Base-by-base conservation (phyloP, 257 asterid species). In the Forsythia suspensa region DNA sequence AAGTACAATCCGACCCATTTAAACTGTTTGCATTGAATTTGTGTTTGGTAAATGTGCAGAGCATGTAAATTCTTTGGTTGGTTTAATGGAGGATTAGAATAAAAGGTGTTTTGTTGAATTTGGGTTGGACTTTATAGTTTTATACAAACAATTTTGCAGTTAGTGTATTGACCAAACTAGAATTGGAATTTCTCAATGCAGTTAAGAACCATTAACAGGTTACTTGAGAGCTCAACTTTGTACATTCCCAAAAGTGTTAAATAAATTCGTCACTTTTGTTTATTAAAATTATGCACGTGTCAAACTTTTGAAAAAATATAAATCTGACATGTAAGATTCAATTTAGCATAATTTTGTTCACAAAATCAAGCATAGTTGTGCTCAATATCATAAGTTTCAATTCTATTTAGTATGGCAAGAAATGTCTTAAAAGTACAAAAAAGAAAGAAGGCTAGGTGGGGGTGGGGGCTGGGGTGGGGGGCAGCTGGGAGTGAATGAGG, bases 31-130 rank as follows among this genome's bases (percentile, higher is more conserved):
- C 34, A 29, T 29, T 29, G 34, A 29, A 29, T 48, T 74, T 66
- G 82, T 70, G 34, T 80, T 18, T 13, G 5, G 68, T 70, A 38
- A 59, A 72, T 68, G 75, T n/a, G 16, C 20, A 70, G 70, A 41
- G n/a, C 13, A 70, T 34, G 52, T 80, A 13, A 80, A 71, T 84
- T 84, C 81, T 24, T n/a, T 73, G 76, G 82, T 80, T 69, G 83
- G 84, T 81, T 81, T 59, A 63, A 72, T 65, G 76, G 38, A 71
- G 76, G 87, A 76, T 80, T 78, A 61, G 80, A 80, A 80, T 59
- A 66, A 29, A 77, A 71, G 75, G 20, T 80, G 79, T 77, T 80
- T 63, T 77, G 89, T 84, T 73, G 78, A 71, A 81, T 70, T 72
- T 29, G 76, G 86, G 78, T 80, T 76, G 73, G 78, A 85, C 80